Base-by-base conservation (phyloP, 768 basidiomycete species). In the Gelatoporia subvermispora region DNA sequence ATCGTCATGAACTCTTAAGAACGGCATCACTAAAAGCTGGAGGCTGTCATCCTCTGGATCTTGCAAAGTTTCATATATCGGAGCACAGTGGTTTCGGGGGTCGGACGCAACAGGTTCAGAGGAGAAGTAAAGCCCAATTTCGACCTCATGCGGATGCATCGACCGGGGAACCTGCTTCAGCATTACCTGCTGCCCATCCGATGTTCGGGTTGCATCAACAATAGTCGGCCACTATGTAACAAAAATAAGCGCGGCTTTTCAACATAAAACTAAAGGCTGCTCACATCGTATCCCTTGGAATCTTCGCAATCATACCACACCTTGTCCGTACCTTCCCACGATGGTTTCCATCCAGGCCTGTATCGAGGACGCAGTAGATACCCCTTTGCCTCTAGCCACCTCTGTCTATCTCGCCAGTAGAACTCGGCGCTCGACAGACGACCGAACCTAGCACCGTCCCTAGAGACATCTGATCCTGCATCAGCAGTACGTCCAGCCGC, bases 1-100 rank as follows among this genome's bases (percentile, higher is more conserved):
- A 13, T 65, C 49, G 28, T 64, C 39, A 47, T 50, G 64, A 3
- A 13, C 23, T 2, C 63, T 56, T 16, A 71, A 38, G 11, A 65
- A 45, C 1, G 72, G 72, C 56, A 68, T 64, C 4, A 71, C 70
- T 16, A 74, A 50, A 3, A 65, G 20, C n/a, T 16, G 35, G 7
- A 44, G 43, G 20, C 53, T 49, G 13, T 20, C 17, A 18, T 47
- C 35, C 4, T 36, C 38, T 1, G 59, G 53, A 22, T 52, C 51
- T n/a, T 53, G 43, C 2, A 66, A 35, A 5, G 61, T 47, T 2
- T 64, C 65, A 31, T 52, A 41, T 8, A 64, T 35, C 3, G 58
- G 60, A 1, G 55, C 54, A 42, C 56, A 59, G 39, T 66, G 65
- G 39, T 66, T 67, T 2, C 54, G 45, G 0, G 61, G 56, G 38